Evolutionary conservation across 495 filamentous ascomycete species (phyloP), one percentile per base, ranked within the genome.

Genomic region (Aspergillus hancockii): DNA sequence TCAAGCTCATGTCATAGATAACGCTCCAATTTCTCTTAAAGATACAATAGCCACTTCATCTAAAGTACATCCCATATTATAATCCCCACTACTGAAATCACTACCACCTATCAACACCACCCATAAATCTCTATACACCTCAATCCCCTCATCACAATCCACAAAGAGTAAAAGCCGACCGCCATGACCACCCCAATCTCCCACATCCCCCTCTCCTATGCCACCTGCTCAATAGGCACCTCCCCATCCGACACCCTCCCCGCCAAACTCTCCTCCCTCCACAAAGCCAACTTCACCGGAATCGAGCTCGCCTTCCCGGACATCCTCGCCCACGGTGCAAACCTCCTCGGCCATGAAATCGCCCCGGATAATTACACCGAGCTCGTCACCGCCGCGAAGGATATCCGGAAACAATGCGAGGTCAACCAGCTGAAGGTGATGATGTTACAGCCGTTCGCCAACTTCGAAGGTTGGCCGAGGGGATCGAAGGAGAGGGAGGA

Each of bases 271-370:
- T 73, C 85, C 52, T 87, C 88, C 30, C 87, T 93, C 55, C 74
- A 81, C 34, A 66, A 71, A 16, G 87, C 89, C 1, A 86, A 88
- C 14, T 93, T 91, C 71, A 68, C 76, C 18, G 87, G 78, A 16
- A 87, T 93, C 52, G 90, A 93, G 65, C 82, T 93, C 4, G 86
- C 85, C 19, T 89, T 92, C 67, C 88, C 88, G 0, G 89, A 92
- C 60, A 82, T 93, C n/a, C 63, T 90, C 13, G 71, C 79, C 32
- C 89, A 89, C 62, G 88, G 83, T 16, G 71, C 69, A 0, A 66
- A 75, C 9, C 67, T 85, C 8, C 71, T 81, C 30, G 75, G 79
- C 21, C 69, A 76, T n/a, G 67, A 81, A 3, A 71, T 89, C 41
- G 67, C 70, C 0, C 67, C 79, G 0, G 68, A 85, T 28, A 81